Conservation (phyloP, 306 rosid genomes). For the Prunus armeniaca region DNA sequence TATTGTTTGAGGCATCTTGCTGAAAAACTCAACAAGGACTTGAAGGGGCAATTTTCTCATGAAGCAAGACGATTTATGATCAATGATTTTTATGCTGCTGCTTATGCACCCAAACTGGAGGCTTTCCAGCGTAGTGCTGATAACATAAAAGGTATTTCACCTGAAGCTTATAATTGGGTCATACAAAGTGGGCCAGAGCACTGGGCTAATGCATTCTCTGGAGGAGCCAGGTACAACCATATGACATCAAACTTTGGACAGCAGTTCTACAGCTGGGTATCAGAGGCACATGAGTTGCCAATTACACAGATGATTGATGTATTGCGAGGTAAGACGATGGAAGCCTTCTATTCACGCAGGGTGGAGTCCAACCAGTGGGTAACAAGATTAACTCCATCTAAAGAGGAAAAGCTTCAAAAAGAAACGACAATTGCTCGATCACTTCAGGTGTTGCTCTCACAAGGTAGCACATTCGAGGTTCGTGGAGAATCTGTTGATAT, state of each 20-base stretch:
- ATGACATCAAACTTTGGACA: conserved; percentile 78
- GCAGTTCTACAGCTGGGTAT: conserved; percentile 82
- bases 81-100: conserved; percentile 84
- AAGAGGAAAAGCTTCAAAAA: conserved; percentile 64
- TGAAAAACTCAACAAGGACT: conserved; percentile 81
- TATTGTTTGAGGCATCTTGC: conserved; percentile 88
- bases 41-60: conserved; percentile 94
- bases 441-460: conserved; percentile 60
- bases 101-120: conserved; percentile 68
- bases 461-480: conserved; percentile 68
- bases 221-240: conserved; percentile 79
- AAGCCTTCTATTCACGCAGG: conserved; percentile 57
- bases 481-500: conserved; percentile 72
- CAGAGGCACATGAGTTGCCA: conserved; percentile 94
- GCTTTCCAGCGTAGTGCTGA: conserved; percentile 63
- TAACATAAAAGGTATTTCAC: conserved; percentile 82
- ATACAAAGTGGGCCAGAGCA: conserved; percentile 75
- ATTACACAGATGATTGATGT: conserved; percentile 91
- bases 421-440: conserved; percentile 55
- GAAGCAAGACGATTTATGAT: conserved; percentile 96
- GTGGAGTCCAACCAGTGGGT: conserved; percentile 70
- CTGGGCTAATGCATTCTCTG: conserved; percentile 86
- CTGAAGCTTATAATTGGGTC: conserved; percentile 90
- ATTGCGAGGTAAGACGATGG: conserved; percentile 85
- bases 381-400: conserved; percentile 79